Percentiles rank a stretch among this genome's conserved stretches.
phyloP scores from a whole-genome alignment of 768 basidiomycete species.

The Collybia mongolica region DNA sequence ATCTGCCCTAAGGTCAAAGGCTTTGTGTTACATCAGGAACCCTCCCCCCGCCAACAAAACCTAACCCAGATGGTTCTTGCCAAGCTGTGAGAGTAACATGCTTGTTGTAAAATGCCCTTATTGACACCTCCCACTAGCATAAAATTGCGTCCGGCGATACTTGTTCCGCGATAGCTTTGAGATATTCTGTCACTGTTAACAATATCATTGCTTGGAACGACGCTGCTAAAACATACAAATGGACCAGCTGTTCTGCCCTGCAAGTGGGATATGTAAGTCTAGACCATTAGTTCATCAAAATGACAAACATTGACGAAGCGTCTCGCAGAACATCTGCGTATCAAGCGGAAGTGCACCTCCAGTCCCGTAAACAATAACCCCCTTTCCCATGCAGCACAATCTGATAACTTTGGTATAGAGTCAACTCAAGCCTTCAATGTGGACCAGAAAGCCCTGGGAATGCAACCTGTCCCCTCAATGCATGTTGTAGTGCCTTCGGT shows the following conservation, averaged over 20 bases:
- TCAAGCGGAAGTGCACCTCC: conserved; percentile 20
- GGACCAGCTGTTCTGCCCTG: conserved; percentile 11
- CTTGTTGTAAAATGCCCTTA: conserved; percentile 8
- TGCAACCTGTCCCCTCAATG: conserved; percentile 19
- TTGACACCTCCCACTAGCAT: not conserved
- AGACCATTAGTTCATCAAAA: conserved; percentile 4
- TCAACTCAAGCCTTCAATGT: conserved; percentile 18
- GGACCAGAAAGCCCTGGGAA: conserved; percentile 18
- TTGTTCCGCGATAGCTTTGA: conserved; percentile 10
- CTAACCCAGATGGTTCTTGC: conserved; percentile 6
- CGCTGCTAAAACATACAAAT: conserved; percentile 13
- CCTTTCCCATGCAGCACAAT: not conserved
- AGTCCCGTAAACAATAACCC: conserved; percentile 12
- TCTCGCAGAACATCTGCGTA: conserved; percentile 15
- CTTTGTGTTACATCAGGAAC: conserved; percentile 14
- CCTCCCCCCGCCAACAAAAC: conserved; percentile 7
- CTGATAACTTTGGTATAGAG: conserved; percentile 1
- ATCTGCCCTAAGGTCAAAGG: conserved; percentile 9
- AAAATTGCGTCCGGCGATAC: not conserved
- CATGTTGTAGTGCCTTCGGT: conserved; percentile 22
- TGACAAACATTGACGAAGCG: conserved; percentile 11
- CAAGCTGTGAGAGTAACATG: conserved; percentile 13
- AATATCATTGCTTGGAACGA: conserved; percentile 15
- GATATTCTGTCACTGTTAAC: conserved; percentile 13
- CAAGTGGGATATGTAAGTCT: not conserved